These are phyloP conservation scores for Dictyostelium purpureum DNA, from an alignment of 78 protist genomes.

Conservation along the genomic window DNA sequence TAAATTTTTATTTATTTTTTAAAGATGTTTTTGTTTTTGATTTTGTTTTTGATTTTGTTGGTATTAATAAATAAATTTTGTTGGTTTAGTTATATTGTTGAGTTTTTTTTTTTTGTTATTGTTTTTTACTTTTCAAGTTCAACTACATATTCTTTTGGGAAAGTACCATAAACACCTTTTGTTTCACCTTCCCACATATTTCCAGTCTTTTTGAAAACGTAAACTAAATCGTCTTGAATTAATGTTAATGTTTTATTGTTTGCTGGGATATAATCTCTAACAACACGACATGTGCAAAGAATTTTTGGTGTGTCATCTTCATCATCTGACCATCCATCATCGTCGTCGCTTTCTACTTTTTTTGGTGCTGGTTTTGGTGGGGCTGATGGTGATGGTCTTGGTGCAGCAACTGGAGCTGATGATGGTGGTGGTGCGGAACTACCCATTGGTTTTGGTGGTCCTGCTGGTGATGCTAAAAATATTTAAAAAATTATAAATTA, in stretches of 20 bases:
- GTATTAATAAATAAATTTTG: too few species aligned
- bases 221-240: slow-evolving; percentile 78
- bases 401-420: not conserved
- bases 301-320: slow-evolving; percentile 50
- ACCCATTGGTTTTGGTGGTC: slow-evolving; percentile 15
- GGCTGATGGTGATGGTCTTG: slow-evolving; percentile 4
- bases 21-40: too few species aligned
- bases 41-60: too few species aligned
- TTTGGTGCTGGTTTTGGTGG: not conserved
- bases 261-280: slow-evolving; percentile 76
- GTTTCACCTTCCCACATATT: slow-evolving; percentile 83
- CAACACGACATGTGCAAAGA: slow-evolving; percentile 54
- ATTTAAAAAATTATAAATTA: not conserved
- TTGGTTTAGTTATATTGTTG: too few species aligned
- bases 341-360: slow-evolving; percentile 66
- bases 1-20: not conserved
- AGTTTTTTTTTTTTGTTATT: not conserved
- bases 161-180: slow-evolving; percentile 70
- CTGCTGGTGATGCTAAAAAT: not conserved
- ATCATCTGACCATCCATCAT: slow-evolving; percentile 39
- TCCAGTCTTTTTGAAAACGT: slow-evolving; percentile 51
- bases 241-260: slow-evolving; percentile 50
- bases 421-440: slow-evolving; percentile 5
- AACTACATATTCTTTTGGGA: slow-evolving; percentile 51
- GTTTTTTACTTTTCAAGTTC: not conserved